Base-by-base conservation (phyloP, 2,329 filamentous ascomycete genomes). In the Alternaria angustiovoidea region DNA sequence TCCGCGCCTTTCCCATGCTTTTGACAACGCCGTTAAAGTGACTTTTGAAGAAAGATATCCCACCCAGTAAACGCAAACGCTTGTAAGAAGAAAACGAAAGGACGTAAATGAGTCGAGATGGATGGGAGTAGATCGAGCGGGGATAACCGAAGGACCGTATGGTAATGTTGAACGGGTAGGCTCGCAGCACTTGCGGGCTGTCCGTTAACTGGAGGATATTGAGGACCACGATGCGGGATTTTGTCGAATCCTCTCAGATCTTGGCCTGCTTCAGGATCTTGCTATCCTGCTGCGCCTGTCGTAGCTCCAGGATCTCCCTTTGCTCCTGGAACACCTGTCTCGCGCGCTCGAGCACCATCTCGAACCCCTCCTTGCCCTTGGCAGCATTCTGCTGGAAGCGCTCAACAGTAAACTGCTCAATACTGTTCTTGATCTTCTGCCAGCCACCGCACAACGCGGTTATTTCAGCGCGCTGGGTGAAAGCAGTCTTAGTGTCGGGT, bases 401-500 rank as follows among this genome's bases (percentile, higher is more conserved):
- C 66, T 91, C 91, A 44, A 98, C 91, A 42, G 93, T 91, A 53
- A 92, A 89, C 71, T 98, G 93, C 83, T 99, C 95, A 71, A 99
- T 96, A 77, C 90, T 92, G 81, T 95, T 97, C 85, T 93, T 95
- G 77, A 98, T 93, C 76, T 93, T 93, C 81, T 97, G 92, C 94
- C 95, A 99, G 63, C 95, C 95, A 68, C 95, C 94, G 79, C 93
- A 97, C 9, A 98, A 84, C 0, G 95, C 95, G 1, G 94, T 97
- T 76, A 99, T 94, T 80, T 94, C 89, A 39, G 95, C 95, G 63
- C 93, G 89, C 82, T 99, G 95, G 48, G 88, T 85, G 76, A 99
- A 98, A 64, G 90, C 86, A 3, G 95, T 99, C 78, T 82, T 86
- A 38, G 80, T 86, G 28, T 77, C 66, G 5, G 85, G 85, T 5